These are phyloP conservation scores for Letharia lupina DNA, from an alignment of 495 filamentous ascomycete genomes.

Conservation along the genomic window DNA sequence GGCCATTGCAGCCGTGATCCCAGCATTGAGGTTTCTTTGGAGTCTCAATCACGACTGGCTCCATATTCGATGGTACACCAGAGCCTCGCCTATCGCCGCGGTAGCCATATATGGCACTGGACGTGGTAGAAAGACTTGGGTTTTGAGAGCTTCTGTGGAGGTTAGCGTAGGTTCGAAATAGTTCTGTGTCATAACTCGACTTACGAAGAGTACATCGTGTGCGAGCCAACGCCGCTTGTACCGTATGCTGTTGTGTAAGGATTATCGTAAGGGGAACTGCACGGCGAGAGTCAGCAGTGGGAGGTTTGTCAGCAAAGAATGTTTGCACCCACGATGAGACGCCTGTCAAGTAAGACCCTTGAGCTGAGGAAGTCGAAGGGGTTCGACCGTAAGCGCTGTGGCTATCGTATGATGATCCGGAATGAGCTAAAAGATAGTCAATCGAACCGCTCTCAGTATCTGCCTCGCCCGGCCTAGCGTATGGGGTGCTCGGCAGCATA, in stretches of 20 bases:
- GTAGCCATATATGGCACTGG: background rate
- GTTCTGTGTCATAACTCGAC: background rate
- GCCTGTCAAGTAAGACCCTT: constrained; percentile 11
- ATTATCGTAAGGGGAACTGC: constrained; percentile 17
- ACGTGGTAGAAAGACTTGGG: constrained; percentile 8
- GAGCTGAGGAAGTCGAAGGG: constrained; percentile 20
- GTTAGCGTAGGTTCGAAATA: constrained; percentile 6
- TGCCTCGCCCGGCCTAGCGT: constrained; percentile 23
- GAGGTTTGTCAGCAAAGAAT: background rate
- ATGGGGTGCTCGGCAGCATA: constrained; percentile 23
- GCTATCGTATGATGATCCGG: constrained; percentile 22
- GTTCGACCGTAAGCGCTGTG: constrained; percentile 18
- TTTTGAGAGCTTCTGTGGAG: constrained; percentile 3
- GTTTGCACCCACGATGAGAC: constrained; percentile 12
- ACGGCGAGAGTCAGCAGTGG: background rate
- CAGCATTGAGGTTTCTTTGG: constrained; percentile 87
- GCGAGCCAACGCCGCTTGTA: constrained; percentile 10
- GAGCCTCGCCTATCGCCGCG: constrained; percentile 13
- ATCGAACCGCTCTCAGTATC: constrained; percentile 23
- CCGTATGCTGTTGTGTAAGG: constrained; percentile 16
- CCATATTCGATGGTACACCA: constrained; percentile 16
- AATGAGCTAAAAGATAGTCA: constrained; percentile 27
- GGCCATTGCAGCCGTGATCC: constrained; percentile 92
- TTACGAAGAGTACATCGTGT: constrained; percentile 20
- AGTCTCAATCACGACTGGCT: constrained; percentile 50